A percentile compares a stretch with the other conserved stretches of the same genome.
Evolutionary conservation across 2,329 filamentous ascomycete genomes (phyloP).

Genomic region (Didymella lethalis): DNA sequence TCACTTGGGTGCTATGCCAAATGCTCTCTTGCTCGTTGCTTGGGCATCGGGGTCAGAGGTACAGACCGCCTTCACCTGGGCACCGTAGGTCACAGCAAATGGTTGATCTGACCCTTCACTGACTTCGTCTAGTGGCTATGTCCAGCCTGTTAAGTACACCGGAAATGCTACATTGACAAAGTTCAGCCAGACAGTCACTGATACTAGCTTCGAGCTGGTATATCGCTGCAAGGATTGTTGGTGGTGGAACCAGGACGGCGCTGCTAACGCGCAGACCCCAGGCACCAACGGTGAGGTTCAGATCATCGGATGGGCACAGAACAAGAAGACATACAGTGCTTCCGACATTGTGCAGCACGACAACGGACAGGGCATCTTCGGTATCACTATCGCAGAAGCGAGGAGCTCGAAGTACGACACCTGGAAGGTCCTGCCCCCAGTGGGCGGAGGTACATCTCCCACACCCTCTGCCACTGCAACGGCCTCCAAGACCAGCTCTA

Average conservation of each 20-base stretch:
- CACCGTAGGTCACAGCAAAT: slow-evolving; percentile 31
- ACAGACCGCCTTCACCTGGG: slow-evolving; percentile 45
- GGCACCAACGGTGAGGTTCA: slow-evolving; percentile 36
- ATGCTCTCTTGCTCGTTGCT: slow-evolving; percentile 45
- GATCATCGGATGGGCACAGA: slow-evolving; percentile 66
- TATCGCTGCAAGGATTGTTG: slow-evolving; percentile 67
- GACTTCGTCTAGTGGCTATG: slow-evolving; percentile 59
- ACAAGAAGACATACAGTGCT: slow-evolving; percentile 48
- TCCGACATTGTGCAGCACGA: slow-evolving; percentile 61
- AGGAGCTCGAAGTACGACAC: slow-evolving; percentile 55
- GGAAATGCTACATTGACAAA: slow-evolving; percentile 69
- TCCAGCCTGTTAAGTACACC: slow-evolving; percentile 64
- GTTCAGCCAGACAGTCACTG: slow-evolving; percentile 65
- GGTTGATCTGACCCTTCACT: slow-evolving; percentile 14
- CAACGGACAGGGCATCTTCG: slow-evolving; percentile 64
- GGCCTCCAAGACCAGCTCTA: slow-evolving; percentile 26
- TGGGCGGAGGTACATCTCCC: slow-evolving; percentile 36
- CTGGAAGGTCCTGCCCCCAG: slow-evolving; percentile 49
- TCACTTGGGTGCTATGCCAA: slow-evolving; percentile 48
- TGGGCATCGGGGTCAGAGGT: slow-evolving; percentile 40
- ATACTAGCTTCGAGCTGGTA: slow-evolving; percentile 67
- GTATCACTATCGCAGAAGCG: slow-evolving; percentile 54
- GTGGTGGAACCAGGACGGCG: slow-evolving; percentile 54
- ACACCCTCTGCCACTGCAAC: slow-evolving; percentile 33
- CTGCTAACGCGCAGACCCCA: slow-evolving; percentile 51